Evolutionary conservation across 2,329 filamentous ascomycete species (phyloP), one percentile per base, ranked within the genome.

Genomic region (Gremmenia infestans): DNA sequence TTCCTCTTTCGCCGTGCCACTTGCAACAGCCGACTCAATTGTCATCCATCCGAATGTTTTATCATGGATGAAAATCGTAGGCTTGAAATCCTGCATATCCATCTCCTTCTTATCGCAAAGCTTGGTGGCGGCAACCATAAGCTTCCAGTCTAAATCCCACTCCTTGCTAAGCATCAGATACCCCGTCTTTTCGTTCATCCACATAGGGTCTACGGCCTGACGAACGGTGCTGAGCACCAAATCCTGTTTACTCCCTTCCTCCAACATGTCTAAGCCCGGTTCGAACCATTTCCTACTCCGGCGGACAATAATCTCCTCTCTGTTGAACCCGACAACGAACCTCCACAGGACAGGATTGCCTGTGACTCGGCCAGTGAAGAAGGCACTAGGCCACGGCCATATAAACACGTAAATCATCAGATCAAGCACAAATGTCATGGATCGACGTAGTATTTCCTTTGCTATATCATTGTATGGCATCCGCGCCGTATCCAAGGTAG

Each of bases 61-160:
- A 58, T 84, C 80, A 70, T 86, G 80, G 14, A 93, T 76, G 28
- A 93, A 72, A n/a, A 90, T 85, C 2, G 87, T 77, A 51, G 82
- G 85, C 58, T 81, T 81, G 68, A 96, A 87, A 23, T 85, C 83
- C n/a, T 88, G 81, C 14, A 89, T 68, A 22, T 72, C 69, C 23
- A 81, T 65, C 19, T 78, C 76, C 65, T 83, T 84, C 62, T 78
- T 76, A 61, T 90, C 86, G 1, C 91, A 80, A 62, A 95, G 72
- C 36, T 74, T 74, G 47, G 90, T 87, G 4, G 89, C 90, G 59
- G 80, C 74, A 12, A 91, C 76, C 89, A 97, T 97, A 19, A 81
- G 80, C 48, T 79, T 78, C 80, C 92, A 97, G 70, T 96, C 91
- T 58, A 97, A 76, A 71, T 96, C 89, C 87, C 91, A 97, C 59